These are phyloP conservation scores for Fusarium newnesense DNA, from an alignment of 2,329 filamentous ascomycete species.

Conservation along the genomic window DNA sequence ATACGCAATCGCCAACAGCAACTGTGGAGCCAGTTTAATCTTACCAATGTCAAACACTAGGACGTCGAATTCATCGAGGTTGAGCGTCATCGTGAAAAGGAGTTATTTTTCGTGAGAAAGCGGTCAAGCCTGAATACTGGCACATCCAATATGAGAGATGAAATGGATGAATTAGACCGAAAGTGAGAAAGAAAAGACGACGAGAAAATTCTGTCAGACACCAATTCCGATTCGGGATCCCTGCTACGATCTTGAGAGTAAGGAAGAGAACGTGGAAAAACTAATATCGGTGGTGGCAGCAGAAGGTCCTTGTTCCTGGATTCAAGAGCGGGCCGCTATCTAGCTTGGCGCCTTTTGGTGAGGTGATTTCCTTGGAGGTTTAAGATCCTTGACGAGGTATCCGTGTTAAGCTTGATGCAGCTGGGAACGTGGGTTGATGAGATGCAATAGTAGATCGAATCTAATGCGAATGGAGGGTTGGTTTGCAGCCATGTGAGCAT, in stretches of 20 bases:
- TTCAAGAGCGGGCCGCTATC: constrained; percentile 39
- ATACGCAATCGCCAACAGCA: constrained; percentile 3
- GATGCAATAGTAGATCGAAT: constrained; percentile 30
- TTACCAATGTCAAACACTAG: constrained; percentile 53
- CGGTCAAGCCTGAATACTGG: constrained; percentile 31
- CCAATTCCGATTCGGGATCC: constrained; percentile 20
- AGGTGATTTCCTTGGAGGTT: constrained; percentile 11
- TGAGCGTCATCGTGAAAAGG: constrained; percentile 35
- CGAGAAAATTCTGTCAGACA: constrained; percentile 5
- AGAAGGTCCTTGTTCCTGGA: constrained; percentile 41
- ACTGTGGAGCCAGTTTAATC: constrained; percentile 21
- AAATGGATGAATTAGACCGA: constrained; percentile 3
- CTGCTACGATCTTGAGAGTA: constrained; percentile 23
- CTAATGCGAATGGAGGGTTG: constrained; percentile 20
- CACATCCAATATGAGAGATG: constrained; percentile 17
- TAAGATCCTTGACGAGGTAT: constrained; percentile 6
- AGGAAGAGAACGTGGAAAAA: constrained; percentile 5
- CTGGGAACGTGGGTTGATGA: constrained; percentile 15
- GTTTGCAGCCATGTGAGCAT: constrained; percentile 28
- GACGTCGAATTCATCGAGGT: constrained; percentile 46
- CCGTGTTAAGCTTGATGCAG: constrained; percentile 26
- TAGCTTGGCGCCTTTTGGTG: constrained; percentile 22
- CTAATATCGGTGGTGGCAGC: constrained; percentile 24
- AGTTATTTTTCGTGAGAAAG: constrained; percentile 24
- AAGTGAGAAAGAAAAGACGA: neutral